phyloP scores from a whole-genome alignment of 805 yeast genomes.

The Kuraishia cidri region DNA sequence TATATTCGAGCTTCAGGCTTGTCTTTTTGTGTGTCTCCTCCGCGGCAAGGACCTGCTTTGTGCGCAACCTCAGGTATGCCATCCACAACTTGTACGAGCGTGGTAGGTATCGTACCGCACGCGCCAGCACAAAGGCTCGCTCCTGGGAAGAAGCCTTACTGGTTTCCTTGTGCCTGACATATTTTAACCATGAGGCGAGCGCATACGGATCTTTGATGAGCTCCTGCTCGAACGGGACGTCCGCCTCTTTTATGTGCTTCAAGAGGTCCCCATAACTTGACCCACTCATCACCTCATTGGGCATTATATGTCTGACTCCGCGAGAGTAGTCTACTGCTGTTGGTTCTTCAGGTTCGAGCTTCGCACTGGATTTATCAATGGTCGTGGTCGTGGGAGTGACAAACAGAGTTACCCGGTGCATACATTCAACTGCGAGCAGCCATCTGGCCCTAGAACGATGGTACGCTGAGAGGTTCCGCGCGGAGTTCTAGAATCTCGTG shows the following conservation, averaged over 20 bases:
- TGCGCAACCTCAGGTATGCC: conserved; percentile 32
- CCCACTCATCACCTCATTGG: background rate
- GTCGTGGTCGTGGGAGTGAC: too few species aligned
- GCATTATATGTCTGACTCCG: too few species aligned
- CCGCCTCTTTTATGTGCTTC: conserved; percentile 10
- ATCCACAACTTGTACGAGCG: conserved; percentile 50
- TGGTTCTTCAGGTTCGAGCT: too few species aligned
- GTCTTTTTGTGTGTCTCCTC: conserved; percentile 1
- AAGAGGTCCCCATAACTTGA: background rate
- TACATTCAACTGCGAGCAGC: too few species aligned
- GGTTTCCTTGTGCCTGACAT: conserved; percentile 23
- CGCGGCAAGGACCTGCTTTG: conserved; percentile 8
- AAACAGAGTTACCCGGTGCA: too few species aligned
- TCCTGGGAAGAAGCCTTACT: conserved; percentile 9
- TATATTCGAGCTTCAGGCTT: conserved; percentile 3
- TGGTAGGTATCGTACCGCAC: conserved; percentile 38
- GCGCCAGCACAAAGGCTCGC: conserved; percentile 35
- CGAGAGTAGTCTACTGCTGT: too few species aligned
- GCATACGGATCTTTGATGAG: conserved; percentile 23
- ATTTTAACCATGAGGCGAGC: conserved; percentile 34
- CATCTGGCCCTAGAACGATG: too few species aligned
- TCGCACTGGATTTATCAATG: too few species aligned
- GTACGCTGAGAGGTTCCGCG: too few species aligned
- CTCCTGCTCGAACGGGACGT: conserved; percentile 25
- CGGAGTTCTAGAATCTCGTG: too few species aligned